phyloP scores from a whole-genome alignment of 345 rosid genomes.

The Aquilaria yunnanensis region DNA sequence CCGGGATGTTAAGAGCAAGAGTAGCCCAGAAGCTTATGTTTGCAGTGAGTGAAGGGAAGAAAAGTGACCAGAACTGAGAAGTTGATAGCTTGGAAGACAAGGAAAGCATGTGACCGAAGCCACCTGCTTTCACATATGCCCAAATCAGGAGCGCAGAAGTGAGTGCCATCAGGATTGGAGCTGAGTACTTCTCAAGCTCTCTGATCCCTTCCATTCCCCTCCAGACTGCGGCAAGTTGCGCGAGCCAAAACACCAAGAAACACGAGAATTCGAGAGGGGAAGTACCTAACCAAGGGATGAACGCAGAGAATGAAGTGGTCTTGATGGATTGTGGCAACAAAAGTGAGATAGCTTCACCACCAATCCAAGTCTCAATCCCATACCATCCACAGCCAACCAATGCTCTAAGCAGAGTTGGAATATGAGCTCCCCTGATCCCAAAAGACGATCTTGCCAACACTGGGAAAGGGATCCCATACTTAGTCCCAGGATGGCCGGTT shows the following conservation, averaged over 20 bases:
- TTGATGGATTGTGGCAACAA: slow-evolving; percentile 57
- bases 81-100: slow-evolving; percentile 55
- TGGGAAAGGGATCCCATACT: slow-evolving; percentile 82
- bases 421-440: slow-evolving; percentile 78
- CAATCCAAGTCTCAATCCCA: slow-evolving; percentile 97
- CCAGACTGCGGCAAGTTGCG: slow-evolving; percentile 63
- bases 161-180: slow-evolving; percentile 63
- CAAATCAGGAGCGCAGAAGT: slow-evolving; percentile 64
- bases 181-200: slow-evolving; percentile 74
- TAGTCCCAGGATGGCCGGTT: slow-evolving; percentile 80
- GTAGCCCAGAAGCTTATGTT: slow-evolving; percentile 96
- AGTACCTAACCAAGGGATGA: slow-evolving; percentile 75
- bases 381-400: slow-evolving; percentile 98
- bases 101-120: slow-evolving; percentile 69
- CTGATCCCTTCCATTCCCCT: slow-evolving; percentile 83
- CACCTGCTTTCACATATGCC: slow-evolving; percentile 80
- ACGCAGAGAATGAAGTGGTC: slow-evolving; percentile 33
- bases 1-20: slow-evolving; percentile 85
- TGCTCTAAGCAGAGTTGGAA: slow-evolving; percentile 82
- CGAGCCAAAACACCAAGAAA: slow-evolving; percentile 74
- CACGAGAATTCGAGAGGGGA: slow-evolving; percentile 83
- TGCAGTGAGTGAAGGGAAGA: slow-evolving; percentile 88
- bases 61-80: slow-evolving; percentile 74
- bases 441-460: slow-evolving; percentile 82
- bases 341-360: slow-evolving; percentile 88